A percentile compares a stretch with the other conserved stretches of the same genome.
Evolutionary conservation across 2,329 filamentous ascomycete genomes (phyloP).

Genomic region (Blastomyces emzantsi): DNA sequence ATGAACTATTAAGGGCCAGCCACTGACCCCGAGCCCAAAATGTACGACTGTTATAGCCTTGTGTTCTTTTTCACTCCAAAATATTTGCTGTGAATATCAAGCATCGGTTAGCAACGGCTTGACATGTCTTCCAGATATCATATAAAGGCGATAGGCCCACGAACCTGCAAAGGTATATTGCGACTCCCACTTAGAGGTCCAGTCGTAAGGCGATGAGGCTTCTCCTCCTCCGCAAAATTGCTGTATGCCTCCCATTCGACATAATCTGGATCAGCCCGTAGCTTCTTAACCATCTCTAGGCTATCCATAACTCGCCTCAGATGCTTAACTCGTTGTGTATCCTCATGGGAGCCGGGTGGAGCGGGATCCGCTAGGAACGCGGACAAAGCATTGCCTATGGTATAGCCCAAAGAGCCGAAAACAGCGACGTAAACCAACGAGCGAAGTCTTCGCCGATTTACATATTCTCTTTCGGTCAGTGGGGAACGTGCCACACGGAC

Average conservation of each 20-base stretch:
- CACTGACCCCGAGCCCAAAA: slow-evolving; percentile 55
- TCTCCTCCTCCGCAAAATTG: slow-evolving; percentile 29
- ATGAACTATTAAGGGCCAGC: slow-evolving; percentile 65
- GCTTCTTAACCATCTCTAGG: slow-evolving; percentile 30
- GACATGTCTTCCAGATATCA: slow-evolving; percentile 3
- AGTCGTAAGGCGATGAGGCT: slow-evolving; percentile 29
- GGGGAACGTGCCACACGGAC: slow-evolving; percentile 18
- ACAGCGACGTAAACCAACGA: slow-evolving; percentile 25
- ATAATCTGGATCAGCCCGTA: slow-evolving; percentile 33
- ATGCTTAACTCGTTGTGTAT: slow-evolving; percentile 22
- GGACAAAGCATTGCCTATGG: slow-evolving; percentile 19
- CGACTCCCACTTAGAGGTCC: slow-evolving; percentile 34
- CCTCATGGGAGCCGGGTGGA: slow-evolving; percentile 29
- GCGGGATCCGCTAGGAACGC: slow-evolving; percentile 19
- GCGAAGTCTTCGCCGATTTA: slow-evolving; percentile 21
- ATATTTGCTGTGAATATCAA: slow-evolving; percentile 47
- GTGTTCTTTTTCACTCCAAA: slow-evolving; percentile 51
- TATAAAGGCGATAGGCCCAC: slow-evolving; percentile 16
- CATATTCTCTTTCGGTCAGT: slow-evolving; percentile 21
- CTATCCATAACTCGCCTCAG: slow-evolving; percentile 28
- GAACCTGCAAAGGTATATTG: slow-evolving; percentile 35
- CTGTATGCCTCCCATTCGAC: slow-evolving; percentile 33
- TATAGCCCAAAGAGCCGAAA: slow-evolving; percentile 29
- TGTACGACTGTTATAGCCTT: slow-evolving; percentile 56
- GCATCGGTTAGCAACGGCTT: background rate